Percentiles rank a stretch among this genome's conserved stretches.
Evolutionary conservation across 805 yeast species (phyloP).

Genomic region (Ogataea pignaliae): DNA sequence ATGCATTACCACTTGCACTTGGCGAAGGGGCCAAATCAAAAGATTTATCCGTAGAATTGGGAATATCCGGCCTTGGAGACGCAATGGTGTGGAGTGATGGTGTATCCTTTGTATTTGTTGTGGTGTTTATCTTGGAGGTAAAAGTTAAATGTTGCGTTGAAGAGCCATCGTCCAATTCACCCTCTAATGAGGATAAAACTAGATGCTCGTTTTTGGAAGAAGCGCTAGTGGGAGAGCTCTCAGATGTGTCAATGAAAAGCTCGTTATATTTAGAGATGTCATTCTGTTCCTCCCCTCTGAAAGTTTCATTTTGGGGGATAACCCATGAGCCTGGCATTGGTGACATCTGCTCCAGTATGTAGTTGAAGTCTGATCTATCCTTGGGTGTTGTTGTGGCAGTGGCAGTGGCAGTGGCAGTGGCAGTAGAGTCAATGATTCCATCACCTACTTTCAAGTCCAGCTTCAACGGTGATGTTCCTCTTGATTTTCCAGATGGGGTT

Average conservation of each 20-base stretch:
- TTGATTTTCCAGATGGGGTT: constrained; percentile 1
- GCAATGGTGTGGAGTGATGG: neutral
- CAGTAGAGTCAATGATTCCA: neutral
- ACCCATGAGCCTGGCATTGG: constrained; percentile 30
- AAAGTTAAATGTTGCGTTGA: neutral
- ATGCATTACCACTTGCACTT: neutral
- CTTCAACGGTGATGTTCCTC: constrained; percentile 2
- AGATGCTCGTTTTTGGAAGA: constrained; percentile 2
- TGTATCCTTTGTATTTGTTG: neutral
- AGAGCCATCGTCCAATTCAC: constrained; percentile 11
- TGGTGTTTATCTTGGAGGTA: neutral
- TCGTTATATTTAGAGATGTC: constrained; percentile 7
- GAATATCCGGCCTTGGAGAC: constrained; percentile 1
- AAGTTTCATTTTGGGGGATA: constrained; percentile 10
- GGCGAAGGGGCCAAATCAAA: neutral
- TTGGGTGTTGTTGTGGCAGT: constrained; percentile 7
- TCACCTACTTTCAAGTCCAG: neutral
- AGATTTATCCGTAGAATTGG: neutral
- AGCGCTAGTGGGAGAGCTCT: constrained; percentile 16
- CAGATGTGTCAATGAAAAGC: constrained; percentile 10
- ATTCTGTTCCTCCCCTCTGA: constrained; percentile 4
- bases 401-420: neutral
- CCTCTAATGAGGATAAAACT: constrained; percentile 13
- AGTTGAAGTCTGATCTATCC: constrained; percentile 21
- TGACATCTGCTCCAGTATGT: constrained; percentile 21